Evolutionary conservation across 2,329 filamentous ascomycete species (phyloP), one percentile per base, ranked within the genome.

Genomic region (Ilyonectria sp.): DNA sequence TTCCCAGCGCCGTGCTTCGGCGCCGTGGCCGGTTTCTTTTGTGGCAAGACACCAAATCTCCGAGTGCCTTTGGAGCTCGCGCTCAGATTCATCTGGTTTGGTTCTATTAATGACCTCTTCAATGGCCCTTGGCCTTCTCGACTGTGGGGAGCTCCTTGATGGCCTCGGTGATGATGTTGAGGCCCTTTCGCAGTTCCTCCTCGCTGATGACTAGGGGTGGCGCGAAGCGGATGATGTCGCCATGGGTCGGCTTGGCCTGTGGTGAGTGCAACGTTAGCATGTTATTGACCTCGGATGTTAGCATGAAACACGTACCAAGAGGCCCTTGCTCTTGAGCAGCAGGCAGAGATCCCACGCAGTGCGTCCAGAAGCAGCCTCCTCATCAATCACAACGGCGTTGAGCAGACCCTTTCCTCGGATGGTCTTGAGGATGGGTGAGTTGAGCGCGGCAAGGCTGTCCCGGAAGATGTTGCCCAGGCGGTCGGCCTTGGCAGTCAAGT

Each of bases 161-260:
- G 15, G 95, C 91, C 78, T 95, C 91, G 69, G 90, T 87, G 78
- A 99, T 97, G 77, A 96, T 95, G 59, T 81, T 81, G 61, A 98
- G 80, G 1, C 95, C 92, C 78, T 90, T 89, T 74, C 90, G 87
- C 72, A 99, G 92, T 83, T 99, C 90, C 67, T 92, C 89, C 78
- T 98, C 94, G 29, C 92, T 94, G 77, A 99, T 98, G 72, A 99
- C 94, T 61, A 99, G 86, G 21, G 96, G 96, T 53, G 96, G 96
- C n/a, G 96, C 96, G 69, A 99, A 92, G 65, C 96, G 93, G 80
- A 99, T 99, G 81, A 99, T 98, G 83, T 98, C 98, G 78, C 97
- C 92, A 82, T 99, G 96, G 7, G 96, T 99, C 33, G 96, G 96
- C 89, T 99, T 99, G 76, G 96, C 96, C 94, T 97, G 80, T 43